Percentiles rank a stretch among this genome's conserved stretches.
Conservation (phyloP, 495 filamentous ascomycete species). For the Thermochaetoides thermophila region DNA sequence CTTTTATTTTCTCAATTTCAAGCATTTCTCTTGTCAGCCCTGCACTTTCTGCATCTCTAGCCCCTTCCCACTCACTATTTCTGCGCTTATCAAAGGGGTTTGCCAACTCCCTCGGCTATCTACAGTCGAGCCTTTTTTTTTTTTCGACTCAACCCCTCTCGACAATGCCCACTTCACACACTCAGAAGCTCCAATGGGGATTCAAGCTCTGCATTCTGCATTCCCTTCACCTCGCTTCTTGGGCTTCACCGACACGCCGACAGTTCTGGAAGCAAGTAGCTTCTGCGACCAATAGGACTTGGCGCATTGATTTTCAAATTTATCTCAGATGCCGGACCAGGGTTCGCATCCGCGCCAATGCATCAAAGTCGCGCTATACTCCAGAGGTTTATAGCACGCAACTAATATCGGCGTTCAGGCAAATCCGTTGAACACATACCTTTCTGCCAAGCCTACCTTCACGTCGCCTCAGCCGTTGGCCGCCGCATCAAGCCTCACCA, state of each 20-base stretch:
- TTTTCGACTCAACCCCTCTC: not conserved
- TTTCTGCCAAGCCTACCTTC: conserved; percentile 79
- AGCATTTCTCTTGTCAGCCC: too few relatives aligned
- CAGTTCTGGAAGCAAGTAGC: not conserved
- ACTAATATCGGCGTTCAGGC: too few relatives aligned
- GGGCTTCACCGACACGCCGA: not conserved
- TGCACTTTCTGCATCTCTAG: too few relatives aligned
- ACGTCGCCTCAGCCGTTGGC: conserved; percentile 88
- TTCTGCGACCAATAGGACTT: conserved; percentile 3
- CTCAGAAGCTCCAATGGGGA: too few relatives aligned
- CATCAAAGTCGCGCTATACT: conserved; percentile 8
- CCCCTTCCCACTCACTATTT: too few relatives aligned
- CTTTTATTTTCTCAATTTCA: too few relatives aligned
- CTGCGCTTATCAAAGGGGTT: too few relatives aligned
- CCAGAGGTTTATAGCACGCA: conserved; percentile 19
- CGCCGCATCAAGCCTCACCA: conserved; percentile 82
- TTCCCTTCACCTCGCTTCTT: not conserved
- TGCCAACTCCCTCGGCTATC: too few relatives aligned
- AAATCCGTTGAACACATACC: conserved; percentile 90
- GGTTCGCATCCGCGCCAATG: conserved; percentile 11
- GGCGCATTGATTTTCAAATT: conserved; percentile 20
- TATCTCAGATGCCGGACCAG: conserved; percentile 11
- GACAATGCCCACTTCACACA: too few relatives aligned
- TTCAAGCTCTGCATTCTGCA: too few relatives aligned
- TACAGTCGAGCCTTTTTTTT: too few relatives aligned